Base-by-base conservation (phyloP, 306 rosid genomes). In the Inga leiocalycina region DNA sequence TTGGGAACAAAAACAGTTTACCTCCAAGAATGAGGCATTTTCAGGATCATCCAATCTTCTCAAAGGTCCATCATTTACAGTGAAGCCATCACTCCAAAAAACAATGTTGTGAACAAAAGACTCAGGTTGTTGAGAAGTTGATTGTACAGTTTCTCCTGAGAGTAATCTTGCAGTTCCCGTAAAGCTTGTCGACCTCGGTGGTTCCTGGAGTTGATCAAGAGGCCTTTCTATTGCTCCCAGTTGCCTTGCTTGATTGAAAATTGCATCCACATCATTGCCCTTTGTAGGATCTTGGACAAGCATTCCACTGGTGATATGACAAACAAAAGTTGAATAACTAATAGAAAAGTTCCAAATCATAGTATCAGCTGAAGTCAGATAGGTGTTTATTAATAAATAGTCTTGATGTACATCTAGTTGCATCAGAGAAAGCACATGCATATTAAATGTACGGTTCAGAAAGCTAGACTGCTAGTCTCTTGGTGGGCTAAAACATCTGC, bases 21-120 rank as follows among this genome's bases (percentile, higher is more conserved):
- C 99, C 97, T 96, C 99, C 78, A 96, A 83, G 89, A 94, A 94
- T 45, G 94, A 45, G 22, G 98, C 97, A 85, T 96, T 96, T 88
- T 93, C 94, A 79, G 99, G 99, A 88, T 96, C 98, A 6, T 96
- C 99, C 97, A 96, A 79, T 39, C 93, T 92, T 91, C 99, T 92
- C 92, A 96, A 84, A 81, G 97, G 98, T 41, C 99, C 98, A 73
- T 92, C 99, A 80, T 94, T 88, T 68, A 96, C 92, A 4, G 95
- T 90, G 84, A 96, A 96, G 27, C 99, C 99, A 65, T 96, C 87
- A 79, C 91, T 85, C 99, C 98, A 96, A 83, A 96, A 96, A 72
- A 91, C 89, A 81, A 96, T 96, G 93, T 92, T 94, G 91, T 96
- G 99, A 81, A 94, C 74, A 80, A 90, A 81, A 39, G 86, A 81